Evolutionary conservation across 495 filamentous ascomycete species (phyloP).

Genomic region (Penicillium malachiteum): DNA sequence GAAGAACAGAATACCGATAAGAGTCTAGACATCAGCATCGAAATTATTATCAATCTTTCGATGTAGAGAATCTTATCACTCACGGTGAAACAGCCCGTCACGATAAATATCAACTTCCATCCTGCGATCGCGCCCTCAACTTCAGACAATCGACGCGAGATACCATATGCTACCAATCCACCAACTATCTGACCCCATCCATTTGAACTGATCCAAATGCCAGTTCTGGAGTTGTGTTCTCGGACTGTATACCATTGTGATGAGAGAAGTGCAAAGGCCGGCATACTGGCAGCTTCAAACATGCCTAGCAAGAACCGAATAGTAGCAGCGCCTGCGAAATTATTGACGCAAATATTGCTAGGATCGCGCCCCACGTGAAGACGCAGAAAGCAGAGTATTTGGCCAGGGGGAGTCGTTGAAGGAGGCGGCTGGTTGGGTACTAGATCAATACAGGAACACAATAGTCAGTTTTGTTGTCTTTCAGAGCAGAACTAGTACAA

Average conservation of each 20-base stretch:
- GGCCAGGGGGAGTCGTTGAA: constrained; percentile 53
- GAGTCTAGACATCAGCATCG: background rate
- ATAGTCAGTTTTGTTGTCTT: too few relatives aligned
- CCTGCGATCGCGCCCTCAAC: constrained; percentile 50
- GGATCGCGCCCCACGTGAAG: constrained; percentile 53
- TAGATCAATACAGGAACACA: background rate
- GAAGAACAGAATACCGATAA: constrained; percentile 55
- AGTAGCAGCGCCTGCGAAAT: constrained; percentile 43
- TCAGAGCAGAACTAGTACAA: background rate
- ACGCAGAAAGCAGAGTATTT: constrained; percentile 55
- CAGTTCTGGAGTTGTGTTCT: constrained; percentile 52
- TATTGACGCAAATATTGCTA: constrained; percentile 47
- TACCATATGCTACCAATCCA: constrained; percentile 59
- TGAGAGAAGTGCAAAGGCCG: constrained; percentile 58
- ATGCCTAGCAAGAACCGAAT: constrained; percentile 56
- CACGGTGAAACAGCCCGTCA: constrained; percentile 58
- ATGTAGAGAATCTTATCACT: too few relatives aligned
- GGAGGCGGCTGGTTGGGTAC: constrained; percentile 55
- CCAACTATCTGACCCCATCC: constrained; percentile 57
- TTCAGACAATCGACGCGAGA: constrained; percentile 47
- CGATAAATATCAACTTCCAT: constrained; percentile 65
- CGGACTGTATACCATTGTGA: constrained; percentile 57
- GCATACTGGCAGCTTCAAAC: constrained; percentile 58
- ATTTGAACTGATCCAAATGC: constrained; percentile 61
- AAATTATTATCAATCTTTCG: background rate